These are phyloP conservation scores for Hirsutella thompsonii DNA, from an alignment of 2,329 filamentous ascomycete genomes.

Conservation along the genomic window DNA sequence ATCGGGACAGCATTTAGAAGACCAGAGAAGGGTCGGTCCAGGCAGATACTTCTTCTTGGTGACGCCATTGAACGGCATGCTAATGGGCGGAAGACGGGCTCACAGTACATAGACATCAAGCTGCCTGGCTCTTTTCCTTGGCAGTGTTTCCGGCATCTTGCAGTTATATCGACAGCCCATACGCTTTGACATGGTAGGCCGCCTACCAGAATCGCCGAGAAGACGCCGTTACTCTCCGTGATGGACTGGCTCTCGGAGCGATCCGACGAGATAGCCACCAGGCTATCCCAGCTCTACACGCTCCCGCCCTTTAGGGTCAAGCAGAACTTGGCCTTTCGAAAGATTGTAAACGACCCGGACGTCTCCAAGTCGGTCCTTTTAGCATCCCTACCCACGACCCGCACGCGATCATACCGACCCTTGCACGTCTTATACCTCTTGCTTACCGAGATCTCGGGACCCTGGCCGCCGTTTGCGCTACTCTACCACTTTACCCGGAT, in stretches of 20 bases:
- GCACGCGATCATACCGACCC: conserved; percentile 2
- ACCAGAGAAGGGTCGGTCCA: too few relatives aligned
- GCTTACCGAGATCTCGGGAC: conserved; percentile 2
- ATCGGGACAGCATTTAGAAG: too few relatives aligned
- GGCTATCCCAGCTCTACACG: neutral
- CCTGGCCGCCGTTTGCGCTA: conserved; percentile 1
- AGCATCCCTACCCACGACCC: conserved; percentile 2
- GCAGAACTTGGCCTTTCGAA: neutral
- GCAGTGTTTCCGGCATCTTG: too few relatives aligned
- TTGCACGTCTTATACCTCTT: conserved; percentile 4
- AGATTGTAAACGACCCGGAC: neutral
- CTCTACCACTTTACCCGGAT: conserved; percentile 3
- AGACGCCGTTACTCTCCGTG: neutral
- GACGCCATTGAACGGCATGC: too few relatives aligned
- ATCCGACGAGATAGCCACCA: neutral
- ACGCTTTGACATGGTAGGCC: neutral
- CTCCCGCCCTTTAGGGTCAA: neutral
- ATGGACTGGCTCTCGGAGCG: conserved; percentile 1
- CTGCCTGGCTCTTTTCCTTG: too few relatives aligned
- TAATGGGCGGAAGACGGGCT: too few relatives aligned
- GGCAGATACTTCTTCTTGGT: too few relatives aligned
- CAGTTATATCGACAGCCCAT: too few relatives aligned
- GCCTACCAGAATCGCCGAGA: neutral
- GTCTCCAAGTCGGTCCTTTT: conserved; percentile 1
- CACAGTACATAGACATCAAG: too few relatives aligned